These are phyloP conservation scores for Sporothrix phasma DNA, from an alignment of 2,329 filamentous ascomycete species.

Conservation along the genomic window DNA sequence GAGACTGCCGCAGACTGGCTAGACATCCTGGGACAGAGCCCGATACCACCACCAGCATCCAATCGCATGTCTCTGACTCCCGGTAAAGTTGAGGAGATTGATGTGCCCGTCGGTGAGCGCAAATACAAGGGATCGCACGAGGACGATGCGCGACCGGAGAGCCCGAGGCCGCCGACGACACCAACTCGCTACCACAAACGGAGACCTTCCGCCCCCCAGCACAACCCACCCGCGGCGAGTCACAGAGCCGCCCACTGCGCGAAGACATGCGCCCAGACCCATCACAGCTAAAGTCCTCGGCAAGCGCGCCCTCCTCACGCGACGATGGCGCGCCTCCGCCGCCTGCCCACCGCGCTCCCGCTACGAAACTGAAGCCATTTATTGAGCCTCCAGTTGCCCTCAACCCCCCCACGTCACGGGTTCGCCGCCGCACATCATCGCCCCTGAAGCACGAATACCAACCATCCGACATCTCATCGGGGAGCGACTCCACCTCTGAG, in stretches of 20 bases:
- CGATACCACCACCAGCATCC: conserved; percentile 23
- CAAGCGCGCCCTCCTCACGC: conserved; percentile 31
- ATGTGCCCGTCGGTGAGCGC: conserved; percentile 32
- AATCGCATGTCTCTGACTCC: conserved; percentile 15
- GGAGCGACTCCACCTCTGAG: conserved; percentile 50
- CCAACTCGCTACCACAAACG: conserved; percentile 25
- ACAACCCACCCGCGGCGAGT: conserved; percentile 15
- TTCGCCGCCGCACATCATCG: conserved; percentile 71
- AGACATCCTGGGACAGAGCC: conserved; percentile 57
- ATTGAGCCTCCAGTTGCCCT: conserved; percentile 39
- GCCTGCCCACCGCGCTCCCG: conserved; percentile 41
- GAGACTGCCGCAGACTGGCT: conserved; percentile 80
- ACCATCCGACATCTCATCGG: conserved; percentile 60
- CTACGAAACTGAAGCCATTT: conserved; percentile 30
- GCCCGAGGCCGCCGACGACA: conserved; percentile 13
- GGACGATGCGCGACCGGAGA: neutral
- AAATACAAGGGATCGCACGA: conserved; percentile 20
- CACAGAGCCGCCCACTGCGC: conserved; percentile 25
- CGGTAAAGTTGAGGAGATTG: conserved; percentile 19
- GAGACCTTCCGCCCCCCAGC: neutral
- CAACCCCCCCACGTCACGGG: conserved; percentile 32
- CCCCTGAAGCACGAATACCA: conserved; percentile 96
- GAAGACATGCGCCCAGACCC: conserved; percentile 33
- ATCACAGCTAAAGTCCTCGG: conserved; percentile 26
- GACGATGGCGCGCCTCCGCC: conserved; percentile 48